These are phyloP conservation scores for Knoxia roxburghii DNA, from an alignment of 257 asterid genomes.

Conservation along the genomic window DNA sequence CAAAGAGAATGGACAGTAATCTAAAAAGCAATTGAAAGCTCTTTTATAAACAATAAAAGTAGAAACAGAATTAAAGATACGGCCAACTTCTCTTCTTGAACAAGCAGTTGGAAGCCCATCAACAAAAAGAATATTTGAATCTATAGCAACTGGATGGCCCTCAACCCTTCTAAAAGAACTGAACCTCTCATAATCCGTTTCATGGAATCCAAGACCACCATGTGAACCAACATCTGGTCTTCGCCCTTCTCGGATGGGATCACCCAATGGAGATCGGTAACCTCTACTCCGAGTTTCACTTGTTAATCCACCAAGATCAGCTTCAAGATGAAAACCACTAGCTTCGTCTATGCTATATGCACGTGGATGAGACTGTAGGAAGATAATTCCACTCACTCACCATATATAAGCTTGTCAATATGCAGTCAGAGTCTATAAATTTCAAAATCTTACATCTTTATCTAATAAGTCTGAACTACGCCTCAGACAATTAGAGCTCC, in stretches of 20 bases:
- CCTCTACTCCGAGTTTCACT: slow-evolving; percentile 41
- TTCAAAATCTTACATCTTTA: slow-evolving; percentile 42
- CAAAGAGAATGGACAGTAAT: not conserved
- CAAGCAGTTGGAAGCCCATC: slow-evolving; percentile 79
- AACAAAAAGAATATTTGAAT: slow-evolving; percentile 61
- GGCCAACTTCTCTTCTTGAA: slow-evolving; percentile 78
- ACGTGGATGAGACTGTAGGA: slow-evolving; percentile 35
- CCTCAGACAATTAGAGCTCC: slow-evolving; percentile 37
- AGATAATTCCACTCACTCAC: slow-evolving; percentile 1
- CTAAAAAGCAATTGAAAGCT: not conserved
- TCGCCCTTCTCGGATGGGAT: slow-evolving; percentile 38
- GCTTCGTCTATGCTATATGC: slow-evolving; percentile 36
- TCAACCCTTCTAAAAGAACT: slow-evolving; percentile 38
- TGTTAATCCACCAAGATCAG: slow-evolving; percentile 34
- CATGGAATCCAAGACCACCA: slow-evolving; percentile 31
- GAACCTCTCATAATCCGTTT: slow-evolving; percentile 39
- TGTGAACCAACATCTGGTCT: slow-evolving; percentile 37
- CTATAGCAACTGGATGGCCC: slow-evolving; percentile 35
- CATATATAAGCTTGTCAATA: slow-evolving; percentile 8
- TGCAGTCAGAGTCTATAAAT: slow-evolving; percentile 12
- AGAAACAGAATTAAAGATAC: slow-evolving; percentile 45
- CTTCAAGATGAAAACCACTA: slow-evolving; percentile 32
- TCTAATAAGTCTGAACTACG: slow-evolving; percentile 33
- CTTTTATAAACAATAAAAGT: not conserved
- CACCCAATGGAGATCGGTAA: slow-evolving; percentile 42